Evolutionary conservation across 139 green algal species (phyloP), one percentile per base, ranked within the genome.

Genomic region (Micromonas commoda): DNA sequence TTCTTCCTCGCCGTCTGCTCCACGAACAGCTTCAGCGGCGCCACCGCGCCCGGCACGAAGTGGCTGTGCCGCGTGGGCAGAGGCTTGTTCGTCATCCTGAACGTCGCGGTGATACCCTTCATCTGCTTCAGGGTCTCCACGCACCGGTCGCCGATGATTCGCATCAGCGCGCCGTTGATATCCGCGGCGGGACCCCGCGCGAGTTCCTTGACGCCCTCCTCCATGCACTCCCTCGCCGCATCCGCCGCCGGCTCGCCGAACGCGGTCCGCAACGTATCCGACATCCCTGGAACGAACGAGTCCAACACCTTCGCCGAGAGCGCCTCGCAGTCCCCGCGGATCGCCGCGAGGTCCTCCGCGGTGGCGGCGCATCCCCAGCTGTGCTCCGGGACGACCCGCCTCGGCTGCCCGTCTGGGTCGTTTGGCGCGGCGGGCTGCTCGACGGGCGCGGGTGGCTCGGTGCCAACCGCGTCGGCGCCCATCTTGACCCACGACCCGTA

Each of bases 61-160:
- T 93, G 92, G 6, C 82, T 90, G 63, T 92, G 88, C 3, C 89
- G 84, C 20, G 82, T 91, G 53, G 93, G 93, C 60, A 85, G 80
- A 0, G 87, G 89, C 79, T 92, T 91, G 34, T 85, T 87, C 19
- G 92, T 96, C 90, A 97, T 96, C 54, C 93, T 86, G 86, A 96
- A 98, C 0, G 89, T 95, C 1, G 93, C 90, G 1, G 92, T 94
- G 81, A 98, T 96, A 79, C 92, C 93, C 45, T 92, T 89, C 64
- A 97, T 83, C 85, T 97, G 93, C 78, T 86, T 85, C 57, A 93
- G 81, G 33, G 88, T 77, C 23, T 76, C 78, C 16, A 85, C 69
- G 57, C 87, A 92, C 34, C 34, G 1, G 31, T 75, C 68, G 2
- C 31, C 38, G 37, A 63, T 4, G 23, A 61, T 26, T 4, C 31